Evolutionary conservation across 2,329 filamentous ascomycete genomes (phyloP).

Genomic region (Colletotrichum cuscutae): DNA sequence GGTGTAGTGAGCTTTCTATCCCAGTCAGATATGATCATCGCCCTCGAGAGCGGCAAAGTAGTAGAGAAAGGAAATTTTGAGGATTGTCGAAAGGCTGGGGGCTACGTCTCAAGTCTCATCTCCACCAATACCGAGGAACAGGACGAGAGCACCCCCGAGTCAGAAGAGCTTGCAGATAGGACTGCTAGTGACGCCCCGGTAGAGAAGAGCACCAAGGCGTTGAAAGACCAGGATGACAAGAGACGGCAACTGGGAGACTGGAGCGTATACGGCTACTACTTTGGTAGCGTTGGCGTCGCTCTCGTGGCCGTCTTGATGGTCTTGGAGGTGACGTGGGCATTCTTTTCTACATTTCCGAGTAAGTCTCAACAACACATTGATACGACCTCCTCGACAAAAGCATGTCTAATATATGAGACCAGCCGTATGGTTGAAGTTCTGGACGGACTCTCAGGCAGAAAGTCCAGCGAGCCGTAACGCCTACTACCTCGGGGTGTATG

Average conservation of each 20-base stretch:
- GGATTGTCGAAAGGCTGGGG: constrained; percentile 43
- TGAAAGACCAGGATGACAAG: constrained; percentile 17
- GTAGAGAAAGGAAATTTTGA: constrained; percentile 48
- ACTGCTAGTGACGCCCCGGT: background rate
- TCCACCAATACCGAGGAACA: background rate
- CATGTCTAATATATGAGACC: constrained; percentile 4
- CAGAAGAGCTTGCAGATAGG: background rate
- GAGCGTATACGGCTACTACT: constrained; percentile 43
- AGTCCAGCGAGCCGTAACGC: constrained; percentile 26
- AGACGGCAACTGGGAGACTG: constrained; percentile 41
- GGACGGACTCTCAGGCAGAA: constrained; percentile 38
- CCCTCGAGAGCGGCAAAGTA: constrained; percentile 45
- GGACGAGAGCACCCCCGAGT: too few relatives aligned
- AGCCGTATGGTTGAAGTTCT: constrained; percentile 44
- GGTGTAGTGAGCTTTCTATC: constrained; percentile 38
- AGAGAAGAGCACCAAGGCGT: background rate
- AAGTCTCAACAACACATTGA: background rate
- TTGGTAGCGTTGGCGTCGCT: constrained; percentile 34
- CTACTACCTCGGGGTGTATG: constrained; percentile 40
- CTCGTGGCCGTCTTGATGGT: constrained; percentile 33
- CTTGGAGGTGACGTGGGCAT: constrained; percentile 36
- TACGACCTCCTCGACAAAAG: too few relatives aligned
- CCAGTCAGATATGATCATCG: constrained; percentile 49
- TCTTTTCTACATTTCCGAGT: constrained; percentile 38
- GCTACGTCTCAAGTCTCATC: constrained; percentile 46